Base-by-base conservation (phyloP, 495 filamentous ascomycete species). In the Daldinia bambusicola region DNA sequence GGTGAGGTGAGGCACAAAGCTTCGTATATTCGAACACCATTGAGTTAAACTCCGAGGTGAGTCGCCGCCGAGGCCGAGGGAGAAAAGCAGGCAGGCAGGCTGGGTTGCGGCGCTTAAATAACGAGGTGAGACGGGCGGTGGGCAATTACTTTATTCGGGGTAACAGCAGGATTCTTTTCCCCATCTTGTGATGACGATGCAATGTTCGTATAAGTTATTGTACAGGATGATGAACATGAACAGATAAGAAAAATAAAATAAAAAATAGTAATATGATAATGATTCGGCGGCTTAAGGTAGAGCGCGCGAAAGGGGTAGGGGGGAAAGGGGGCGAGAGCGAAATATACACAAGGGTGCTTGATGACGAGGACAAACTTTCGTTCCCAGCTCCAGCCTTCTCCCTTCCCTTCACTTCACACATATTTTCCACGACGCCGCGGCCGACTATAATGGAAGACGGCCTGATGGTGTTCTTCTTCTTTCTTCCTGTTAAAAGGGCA, bases 341-440 rank as follows among this genome's bases (percentile, higher is more conserved):
- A 69, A 73, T 73, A 73, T 69, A 73, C 70, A 73, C 70, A 73
- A 16, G 48, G 59, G n/a, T n/a, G n/a, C n/a, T n/a, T 41, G 48
- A 48, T 36, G 52, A 55, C 43, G 34, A 71, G 26, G 26, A 26
- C 26, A 26, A 26, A 26, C 26, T 26, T 36, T 59, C 45, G 60
- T 63, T 63, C 36, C 63, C 31, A 31, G 57, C 48, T 64, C 36
- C 62, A 63, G 59, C 58, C 41, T 66, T 57, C 56, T 65, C 59
- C 59, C 31, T 26, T 26, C 26, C 41, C 34, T 65, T 40, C 43
- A 50, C 58, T 26, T 26, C 26, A 26, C 26, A 26, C 26, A 26
- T 26, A 61, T 53, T 66, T 65, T 48, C 61, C 66, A 73, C 61
- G 61, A 50, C 57, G 58, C 52, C 66, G 66, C 38, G 37, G 57